Conservation (phyloP, 192 early-diverging fungal genomes). For the Podila clonocystis region DNA sequence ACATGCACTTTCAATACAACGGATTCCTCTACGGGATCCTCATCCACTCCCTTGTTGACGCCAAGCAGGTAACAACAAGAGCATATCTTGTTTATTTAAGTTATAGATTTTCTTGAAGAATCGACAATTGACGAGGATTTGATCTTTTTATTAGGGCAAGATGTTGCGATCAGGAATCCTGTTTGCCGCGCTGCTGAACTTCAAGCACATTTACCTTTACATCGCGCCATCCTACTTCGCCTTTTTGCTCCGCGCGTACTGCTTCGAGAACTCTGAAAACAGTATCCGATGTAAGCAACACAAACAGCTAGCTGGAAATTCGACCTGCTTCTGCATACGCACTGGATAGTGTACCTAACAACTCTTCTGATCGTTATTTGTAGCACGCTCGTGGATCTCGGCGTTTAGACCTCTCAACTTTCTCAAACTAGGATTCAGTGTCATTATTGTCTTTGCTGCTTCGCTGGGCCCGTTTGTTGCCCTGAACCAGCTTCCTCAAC, state of each 20-base stretch:
- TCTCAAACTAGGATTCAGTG: constrained; percentile 68
- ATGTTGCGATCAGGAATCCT: constrained; percentile 72
- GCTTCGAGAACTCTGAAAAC: constrained; percentile 60
- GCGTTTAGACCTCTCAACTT: constrained; percentile 58
- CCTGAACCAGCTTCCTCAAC: constrained; percentile 76
- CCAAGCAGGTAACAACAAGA: constrained; percentile 63
- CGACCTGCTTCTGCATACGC: not conserved
- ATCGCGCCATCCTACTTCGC: constrained; percentile 94
- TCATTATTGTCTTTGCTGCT: constrained; percentile 74
- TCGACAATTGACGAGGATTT: not conserved
- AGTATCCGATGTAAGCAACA: constrained; percentile 33
- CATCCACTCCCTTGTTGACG: constrained; percentile 78
- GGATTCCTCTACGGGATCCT: constrained; percentile 91
- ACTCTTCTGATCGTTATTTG: not conserved
- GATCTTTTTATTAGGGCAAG: constrained; percentile 53
- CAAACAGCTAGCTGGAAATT: not conserved
- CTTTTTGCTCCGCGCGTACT: constrained; percentile 83
- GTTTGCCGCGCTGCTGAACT: constrained; percentile 93
- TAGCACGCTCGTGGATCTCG: constrained; percentile 47
- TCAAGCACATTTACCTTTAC: constrained; percentile 97
- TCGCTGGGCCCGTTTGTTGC: constrained; percentile 87
- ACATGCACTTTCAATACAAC: constrained; percentile 98
- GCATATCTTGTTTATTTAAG: too few relatives aligned
- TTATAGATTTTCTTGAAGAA: too few relatives aligned
- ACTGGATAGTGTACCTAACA: too few relatives aligned